These are phyloP conservation scores for Lepiota subincarnata DNA, from an alignment of 768 basidiomycete genomes.

Conservation along the genomic window DNA sequence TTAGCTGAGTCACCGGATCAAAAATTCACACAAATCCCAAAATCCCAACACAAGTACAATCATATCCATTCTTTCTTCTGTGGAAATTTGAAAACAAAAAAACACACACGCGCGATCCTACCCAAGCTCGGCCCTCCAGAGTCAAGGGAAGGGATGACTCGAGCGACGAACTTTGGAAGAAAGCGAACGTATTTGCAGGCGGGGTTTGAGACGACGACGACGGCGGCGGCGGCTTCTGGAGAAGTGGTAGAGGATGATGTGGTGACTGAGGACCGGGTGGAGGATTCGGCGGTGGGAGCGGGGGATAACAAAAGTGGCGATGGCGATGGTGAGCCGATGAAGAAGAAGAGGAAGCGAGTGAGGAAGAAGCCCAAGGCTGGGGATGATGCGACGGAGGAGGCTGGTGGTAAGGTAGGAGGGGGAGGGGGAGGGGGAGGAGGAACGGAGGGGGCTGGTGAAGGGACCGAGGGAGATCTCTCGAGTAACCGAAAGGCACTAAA, in stretches of 20 bases:
- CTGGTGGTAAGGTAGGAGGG: conserved; percentile 14
- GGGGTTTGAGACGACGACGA: conserved; percentile 32
- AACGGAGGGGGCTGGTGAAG: not conserved
- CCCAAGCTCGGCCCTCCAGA: no score
- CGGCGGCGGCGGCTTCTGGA: conserved; percentile 6
- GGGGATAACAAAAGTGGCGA: no score
- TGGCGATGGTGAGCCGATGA: conserved; percentile 24
- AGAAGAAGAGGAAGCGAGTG: conserved; percentile 57
- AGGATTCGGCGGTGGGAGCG: not conserved
- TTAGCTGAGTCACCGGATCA: no score
- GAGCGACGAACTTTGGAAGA: conserved; percentile 68
- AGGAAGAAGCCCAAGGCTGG: conserved; percentile 34
- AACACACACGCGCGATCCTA: no score
- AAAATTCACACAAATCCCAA: no score
- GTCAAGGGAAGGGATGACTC: conserved; percentile 53
- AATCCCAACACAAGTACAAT: no score
- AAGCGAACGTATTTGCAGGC: conserved; percentile 72
- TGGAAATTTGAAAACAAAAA: no score
- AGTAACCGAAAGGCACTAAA: conserved; percentile 16
- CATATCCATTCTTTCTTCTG: no score
- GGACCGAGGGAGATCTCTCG: conserved; percentile 3
- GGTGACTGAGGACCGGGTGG: conserved; percentile 13
- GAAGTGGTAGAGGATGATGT: conserved; percentile 11
- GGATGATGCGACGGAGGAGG: conserved; percentile 15
- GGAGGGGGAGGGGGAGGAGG: not conserved